phyloP scores from a whole-genome alignment of 2,329 filamentous ascomycete genomes.

The Calonectria ilicicola region DNA sequence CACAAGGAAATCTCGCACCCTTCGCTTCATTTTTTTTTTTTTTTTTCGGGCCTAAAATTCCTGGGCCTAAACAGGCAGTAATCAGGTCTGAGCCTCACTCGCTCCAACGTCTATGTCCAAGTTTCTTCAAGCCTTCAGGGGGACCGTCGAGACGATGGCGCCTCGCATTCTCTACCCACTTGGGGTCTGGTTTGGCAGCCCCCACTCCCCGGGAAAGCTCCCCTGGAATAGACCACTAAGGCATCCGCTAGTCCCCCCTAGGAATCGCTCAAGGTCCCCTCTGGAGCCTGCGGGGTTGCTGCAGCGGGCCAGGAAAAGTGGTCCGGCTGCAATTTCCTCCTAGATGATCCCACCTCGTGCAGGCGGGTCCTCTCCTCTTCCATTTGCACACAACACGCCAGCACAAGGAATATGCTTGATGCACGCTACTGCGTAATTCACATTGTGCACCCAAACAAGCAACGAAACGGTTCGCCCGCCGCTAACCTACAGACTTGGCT shows the following conservation, averaged over 20 bases:
- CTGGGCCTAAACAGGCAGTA: neutral
- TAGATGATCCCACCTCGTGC: conserved; percentile 31
- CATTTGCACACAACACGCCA: conserved; percentile 23
- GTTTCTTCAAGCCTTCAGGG: neutral
- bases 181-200: neutral
- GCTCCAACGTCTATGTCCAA: neutral
- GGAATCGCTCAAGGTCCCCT: conserved; percentile 15
- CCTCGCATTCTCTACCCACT: neutral
- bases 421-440: neutral
- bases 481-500: conserved; percentile 8
- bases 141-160: conserved; percentile 3
- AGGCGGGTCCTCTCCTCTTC: conserved; percentile 5
- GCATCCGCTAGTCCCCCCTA: neutral
- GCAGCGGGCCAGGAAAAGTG: conserved; percentile 34
- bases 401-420: conserved; percentile 15
- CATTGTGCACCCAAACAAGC: conserved; percentile 1
- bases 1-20: neutral
- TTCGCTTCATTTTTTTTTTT: neutral
- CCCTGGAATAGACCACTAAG: conserved; percentile 7
- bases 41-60: neutral
- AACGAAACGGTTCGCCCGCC: conserved; percentile 3
- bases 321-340: conserved; percentile 40
- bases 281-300: conserved; percentile 6
- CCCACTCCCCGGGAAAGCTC: conserved; percentile 10
- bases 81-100: neutral